Evolutionary conservation across 805 yeast species (phyloP), one percentile per base, ranked within the genome.

Genomic region (Brettanomyces bruxellensis): DNA sequence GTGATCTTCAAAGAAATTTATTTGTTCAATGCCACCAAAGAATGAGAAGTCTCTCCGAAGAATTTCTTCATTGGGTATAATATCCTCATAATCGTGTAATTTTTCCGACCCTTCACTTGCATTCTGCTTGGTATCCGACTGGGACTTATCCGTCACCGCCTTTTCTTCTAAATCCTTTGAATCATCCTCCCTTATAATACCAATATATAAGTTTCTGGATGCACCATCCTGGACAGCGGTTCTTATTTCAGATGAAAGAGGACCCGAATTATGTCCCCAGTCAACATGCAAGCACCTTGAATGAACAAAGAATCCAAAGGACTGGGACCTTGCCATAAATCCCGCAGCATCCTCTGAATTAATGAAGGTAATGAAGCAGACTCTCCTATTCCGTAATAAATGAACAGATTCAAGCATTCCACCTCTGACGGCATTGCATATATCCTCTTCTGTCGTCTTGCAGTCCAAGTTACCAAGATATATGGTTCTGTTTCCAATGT

Each of bases 11-110:
- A 80, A 76, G 55, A 74, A 82, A 56, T 85, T 85, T 48, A 85
- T 79, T 59, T 84, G 93, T 61, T 85, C 95, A 57, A 83, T 68
- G 22, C 75, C 83, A 9, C 95, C 95, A 66, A 78, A 85, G 14
- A 61, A 60, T 4, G 71, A 62, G 51, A 85, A 84, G 59, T 85
- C 91, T 4, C 60, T 52, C 46, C 89, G 69, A 35, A 85, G 60
- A 22, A 68, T 68, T 1, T 65, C 67, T 48, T 75, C 83, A 42
- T 60, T 56, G 14, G 82, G 83, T 34, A 76, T 54, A 11, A 23
- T 18, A 35, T 35, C 38, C 14, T 8, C 14, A 12, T n/a, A 35
- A 12, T n/a, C 13, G 38, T 46, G 45, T 32, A 34, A 11, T 40
- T 40, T 38, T 42, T 39, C 38, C 13, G 43, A 35, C 12, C 22